A percentile compares a stretch with the other conserved stretches of the same genome.
Conservation (phyloP, 192 early-diverging fungal genomes). For the Geosiphon pyriformis region DNA sequence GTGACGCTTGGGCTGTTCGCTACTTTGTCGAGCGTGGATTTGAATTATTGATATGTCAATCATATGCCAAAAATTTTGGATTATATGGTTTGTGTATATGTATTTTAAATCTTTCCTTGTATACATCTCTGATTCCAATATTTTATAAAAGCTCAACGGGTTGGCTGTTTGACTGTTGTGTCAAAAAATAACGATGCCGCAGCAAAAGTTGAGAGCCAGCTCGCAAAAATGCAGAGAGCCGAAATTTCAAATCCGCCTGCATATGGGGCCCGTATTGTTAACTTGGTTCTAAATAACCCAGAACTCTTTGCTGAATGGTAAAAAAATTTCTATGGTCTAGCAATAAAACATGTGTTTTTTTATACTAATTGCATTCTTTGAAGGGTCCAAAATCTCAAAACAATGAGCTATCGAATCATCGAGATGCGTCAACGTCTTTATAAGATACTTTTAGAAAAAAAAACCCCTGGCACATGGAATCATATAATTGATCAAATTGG, state of each 20-base stretch:
- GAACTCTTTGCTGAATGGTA: slow-evolving; percentile 82
- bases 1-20: slow-evolving; percentile 88
- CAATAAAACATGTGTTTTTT: no score
- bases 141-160: slow-evolving; percentile 65
- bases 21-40: slow-evolving; percentile 90
- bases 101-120: not conserved
- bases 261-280: slow-evolving; percentile 86
- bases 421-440: slow-evolving; percentile 75
- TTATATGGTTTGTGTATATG: slow-evolving; percentile 64
- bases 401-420: slow-evolving; percentile 90
- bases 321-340: no score
- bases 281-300: slow-evolving; percentile 74
- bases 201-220: slow-evolving; percentile 68
- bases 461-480: slow-evolving; percentile 92
- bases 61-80: slow-evolving; percentile 98
- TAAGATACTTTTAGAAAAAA: slow-evolving; percentile 57
- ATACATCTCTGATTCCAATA: not conserved
- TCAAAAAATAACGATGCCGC: slow-evolving; percentile 45
- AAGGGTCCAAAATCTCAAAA: slow-evolving; percentile 49
- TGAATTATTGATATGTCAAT: slow-evolving; percentile 87
- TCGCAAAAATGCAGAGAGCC: slow-evolving; percentile 77
- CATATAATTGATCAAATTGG: slow-evolving; percentile 96
- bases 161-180: slow-evolving; percentile 81
- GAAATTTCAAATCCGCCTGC: slow-evolving; percentile 88
- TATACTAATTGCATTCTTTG: not conserved